These are phyloP conservation scores for Saturnispora galanensis DNA, from an alignment of 805 yeast species.

Conservation along the genomic window DNA sequence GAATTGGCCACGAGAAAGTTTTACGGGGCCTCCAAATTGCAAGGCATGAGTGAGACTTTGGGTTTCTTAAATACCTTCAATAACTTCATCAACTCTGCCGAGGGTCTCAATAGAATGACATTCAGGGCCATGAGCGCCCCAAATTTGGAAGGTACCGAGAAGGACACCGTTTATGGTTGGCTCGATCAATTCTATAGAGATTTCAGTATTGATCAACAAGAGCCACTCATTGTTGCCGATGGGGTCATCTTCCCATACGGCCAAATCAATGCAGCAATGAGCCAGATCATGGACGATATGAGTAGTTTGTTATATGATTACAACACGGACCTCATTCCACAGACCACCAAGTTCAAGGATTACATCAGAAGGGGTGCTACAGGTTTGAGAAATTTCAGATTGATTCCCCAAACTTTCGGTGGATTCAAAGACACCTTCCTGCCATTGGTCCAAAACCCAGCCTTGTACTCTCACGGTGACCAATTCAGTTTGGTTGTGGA, in stretches of 20 bases:
- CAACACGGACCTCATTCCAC: constrained; percentile 21
- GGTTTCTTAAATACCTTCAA: constrained; percentile 18
- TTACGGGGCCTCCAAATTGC: constrained; percentile 12
- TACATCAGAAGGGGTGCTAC: constrained; percentile 35
- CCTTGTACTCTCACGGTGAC: too few relatives aligned
- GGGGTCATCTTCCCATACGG: constrained; percentile 53
- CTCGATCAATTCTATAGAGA: constrained; percentile 4
- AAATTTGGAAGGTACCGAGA: constrained; percentile 5
- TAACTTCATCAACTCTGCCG: constrained; percentile 9
- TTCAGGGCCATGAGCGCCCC: constrained; percentile 11
- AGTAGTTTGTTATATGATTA: constrained; percentile 24
- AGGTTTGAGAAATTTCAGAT: constrained; percentile 35
- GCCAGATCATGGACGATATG: constrained; percentile 49
- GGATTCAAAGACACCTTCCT: constrained; percentile 10
- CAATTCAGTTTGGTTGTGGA: neutral
- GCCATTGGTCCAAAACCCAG: neutral
- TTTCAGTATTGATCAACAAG: constrained; percentile 14
- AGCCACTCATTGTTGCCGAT: constrained; percentile 54
- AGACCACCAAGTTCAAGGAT: constrained; percentile 26
- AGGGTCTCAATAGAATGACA: constrained; percentile 9
- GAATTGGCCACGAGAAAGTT: constrained; percentile 20
- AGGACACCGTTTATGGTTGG: neutral
- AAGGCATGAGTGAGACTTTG: constrained; percentile 18
- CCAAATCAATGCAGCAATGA: constrained; percentile 41
- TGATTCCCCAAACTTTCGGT: constrained; percentile 42